These are phyloP conservation scores for Heteromeles arbutifolia DNA, from an alignment of 306 rosid species.

Conservation along the genomic window DNA sequence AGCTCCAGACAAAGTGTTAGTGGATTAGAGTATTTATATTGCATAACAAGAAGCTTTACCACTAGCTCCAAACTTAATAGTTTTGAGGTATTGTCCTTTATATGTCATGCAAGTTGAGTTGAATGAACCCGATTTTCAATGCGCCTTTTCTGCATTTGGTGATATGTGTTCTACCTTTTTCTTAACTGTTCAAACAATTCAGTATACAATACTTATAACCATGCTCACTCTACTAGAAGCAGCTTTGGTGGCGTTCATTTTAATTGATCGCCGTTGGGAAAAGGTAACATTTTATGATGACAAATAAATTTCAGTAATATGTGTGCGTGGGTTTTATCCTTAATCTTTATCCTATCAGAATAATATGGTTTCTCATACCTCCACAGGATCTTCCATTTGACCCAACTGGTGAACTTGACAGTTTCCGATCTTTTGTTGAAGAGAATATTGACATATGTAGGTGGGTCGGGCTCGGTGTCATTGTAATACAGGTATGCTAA, in stretches of 20 bases:
- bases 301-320: not conserved
- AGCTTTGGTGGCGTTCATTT: conserved; percentile 72
- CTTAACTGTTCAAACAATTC: conserved; percentile 42
- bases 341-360: conserved; percentile 1
- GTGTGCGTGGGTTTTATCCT: conserved; percentile 3
- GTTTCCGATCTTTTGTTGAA: conserved; percentile 56
- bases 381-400: conserved; percentile 78
- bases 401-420: conserved; percentile 74
- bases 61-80: not conserved
- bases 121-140: not conserved
- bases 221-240: conserved; percentile 56
- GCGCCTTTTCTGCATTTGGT: not conserved
- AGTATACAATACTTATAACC: conserved; percentile 62
- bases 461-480: conserved; percentile 71
- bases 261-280: conserved; percentile 73
- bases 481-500: conserved; percentile 62
- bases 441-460: conserved; percentile 60
- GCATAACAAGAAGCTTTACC: not conserved
- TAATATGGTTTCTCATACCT: conserved; percentile 17
- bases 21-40: not conserved
- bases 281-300: conserved; percentile 30
- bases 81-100: not conserved
- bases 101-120: not conserved
- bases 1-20: not conserved
- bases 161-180: conserved; percentile 13